Percentiles rank a stretch among this genome's conserved stretches.
These are phyloP conservation scores for Hyaloscypha finlandica DNA, from an alignment of 495 filamentous ascomycete genomes.

Conservation along the genomic window DNA sequence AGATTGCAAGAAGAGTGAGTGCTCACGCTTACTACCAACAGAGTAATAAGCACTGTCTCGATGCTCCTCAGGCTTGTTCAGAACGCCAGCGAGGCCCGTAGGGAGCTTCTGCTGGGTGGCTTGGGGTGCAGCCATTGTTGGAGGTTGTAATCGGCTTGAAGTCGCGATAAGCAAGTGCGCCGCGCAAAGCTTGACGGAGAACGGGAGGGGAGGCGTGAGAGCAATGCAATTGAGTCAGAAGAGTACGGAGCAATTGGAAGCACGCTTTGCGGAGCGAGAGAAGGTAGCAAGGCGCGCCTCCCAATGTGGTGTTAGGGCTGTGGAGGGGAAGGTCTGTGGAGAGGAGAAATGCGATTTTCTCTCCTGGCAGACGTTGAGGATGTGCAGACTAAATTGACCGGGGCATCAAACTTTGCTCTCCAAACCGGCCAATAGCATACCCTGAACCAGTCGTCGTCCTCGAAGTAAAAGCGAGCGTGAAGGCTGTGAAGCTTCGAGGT, in stretches of 20 bases:
- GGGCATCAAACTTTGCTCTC: background rate
- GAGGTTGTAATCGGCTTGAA: background rate
- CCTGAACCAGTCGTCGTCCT: background rate
- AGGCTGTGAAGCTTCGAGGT: background rate
- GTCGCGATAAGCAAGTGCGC: background rate
- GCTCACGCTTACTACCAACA: slow-evolving; percentile 56
- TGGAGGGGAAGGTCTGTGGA: background rate
- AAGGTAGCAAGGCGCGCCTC: background rate
- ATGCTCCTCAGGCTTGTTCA: slow-evolving; percentile 52
- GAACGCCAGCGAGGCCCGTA: slow-evolving; percentile 46
- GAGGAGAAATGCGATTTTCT: background rate
- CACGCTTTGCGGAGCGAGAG: background rate
- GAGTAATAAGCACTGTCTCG: slow-evolving; percentile 56
- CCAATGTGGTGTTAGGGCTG: background rate
- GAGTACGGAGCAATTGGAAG: background rate
- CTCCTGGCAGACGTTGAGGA: background rate
- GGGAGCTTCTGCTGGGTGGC: slow-evolving; percentile 46
- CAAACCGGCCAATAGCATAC: background rate
- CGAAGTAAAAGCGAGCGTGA: slow-evolving; percentile 5
- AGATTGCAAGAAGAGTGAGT: slow-evolving; percentile 4
- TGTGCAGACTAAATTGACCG: background rate
- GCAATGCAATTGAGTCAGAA: background rate
- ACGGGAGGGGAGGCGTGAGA: background rate
- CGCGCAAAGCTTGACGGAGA: background rate
- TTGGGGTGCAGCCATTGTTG: slow-evolving; percentile 11